Evolutionary conservation across 2,329 filamentous ascomycete species (phyloP).

Genomic region (Exophiala bonariae): DNA sequence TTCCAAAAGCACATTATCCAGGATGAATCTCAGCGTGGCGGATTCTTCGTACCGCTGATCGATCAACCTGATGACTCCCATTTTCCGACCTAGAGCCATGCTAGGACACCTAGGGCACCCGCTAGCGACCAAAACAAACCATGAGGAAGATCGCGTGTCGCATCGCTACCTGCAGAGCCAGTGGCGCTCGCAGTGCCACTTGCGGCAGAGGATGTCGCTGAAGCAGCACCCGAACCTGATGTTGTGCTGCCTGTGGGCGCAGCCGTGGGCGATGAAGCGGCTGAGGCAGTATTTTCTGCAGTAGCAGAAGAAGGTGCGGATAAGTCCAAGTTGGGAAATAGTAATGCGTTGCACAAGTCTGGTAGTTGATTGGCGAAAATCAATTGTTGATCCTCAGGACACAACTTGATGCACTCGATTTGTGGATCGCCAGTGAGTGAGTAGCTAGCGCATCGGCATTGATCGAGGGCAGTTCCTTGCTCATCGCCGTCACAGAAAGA

Average conservation of each 20-base stretch:
- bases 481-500: constrained; percentile 19
- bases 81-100: background rate
- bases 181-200: background rate
- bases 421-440: constrained; percentile 7
- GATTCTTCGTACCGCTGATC: too few species aligned
- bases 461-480: constrained; percentile 15
- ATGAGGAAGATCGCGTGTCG: background rate
- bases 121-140: background rate
- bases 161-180: background rate
- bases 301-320: background rate
- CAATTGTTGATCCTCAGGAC: constrained; percentile 11
- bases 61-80: too few species aligned
- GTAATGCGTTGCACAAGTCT: constrained; percentile 7
- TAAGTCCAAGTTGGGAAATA: constrained; percentile 16
- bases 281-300: background rate
- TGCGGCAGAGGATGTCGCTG: background rate
- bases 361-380: constrained; percentile 12
- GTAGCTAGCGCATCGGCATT: constrained; percentile 16
- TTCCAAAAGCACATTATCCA: too few species aligned
- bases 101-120: background rate
- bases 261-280: constrained; percentile 1
- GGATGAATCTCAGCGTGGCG: too few species aligned
- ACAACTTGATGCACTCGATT: constrained; percentile 14
- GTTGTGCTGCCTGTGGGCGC: constrained; percentile 2
- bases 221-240: background rate